Evolutionary conservation across 169 alveolate species (phyloP).

Genomic region (Plasmodium malariae): DNA sequence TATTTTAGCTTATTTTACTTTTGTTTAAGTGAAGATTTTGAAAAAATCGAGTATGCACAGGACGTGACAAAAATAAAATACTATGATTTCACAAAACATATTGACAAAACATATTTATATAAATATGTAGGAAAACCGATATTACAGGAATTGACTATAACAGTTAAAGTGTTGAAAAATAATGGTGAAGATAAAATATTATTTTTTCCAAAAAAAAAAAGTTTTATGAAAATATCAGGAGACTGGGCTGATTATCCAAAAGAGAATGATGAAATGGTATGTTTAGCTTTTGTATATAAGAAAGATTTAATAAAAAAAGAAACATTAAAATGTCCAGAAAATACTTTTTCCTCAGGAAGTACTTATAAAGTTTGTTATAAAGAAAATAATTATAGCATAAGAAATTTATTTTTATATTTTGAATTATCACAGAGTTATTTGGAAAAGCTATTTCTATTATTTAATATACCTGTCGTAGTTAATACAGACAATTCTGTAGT

Average conservation of each 20-base stretch:
- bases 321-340: constrained; percentile 8
- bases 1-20: neutral
- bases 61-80: constrained; percentile 56
- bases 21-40: constrained; percentile 40
- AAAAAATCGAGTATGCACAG: constrained; percentile 44
- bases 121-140: constrained; percentile 45
- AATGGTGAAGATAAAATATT: constrained; percentile 7
- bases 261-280: constrained; percentile 17
- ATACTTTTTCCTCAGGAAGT: constrained; percentile 20
- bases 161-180: constrained; percentile 43
- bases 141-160: constrained; percentile 39
- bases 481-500: constrained; percentile 26
- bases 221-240: constrained; percentile 54
- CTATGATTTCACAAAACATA: constrained; percentile 30
- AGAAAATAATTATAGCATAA: constrained; percentile 56
- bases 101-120: constrained; percentile 40
- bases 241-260: constrained; percentile 72
- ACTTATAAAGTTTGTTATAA: constrained; percentile 32
- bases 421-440: constrained; percentile 56
- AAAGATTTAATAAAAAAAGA: constrained; percentile 3
- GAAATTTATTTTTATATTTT: constrained; percentile 51
- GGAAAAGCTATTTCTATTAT: constrained; percentile 26
- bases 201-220: constrained; percentile 40
- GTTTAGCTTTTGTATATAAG: constrained; percentile 47
- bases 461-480: constrained; percentile 47